Evolutionary conservation across 176 grass and related monocot genomes (phyloP).

Genomic region (Urochloa ruziziensis): DNA sequence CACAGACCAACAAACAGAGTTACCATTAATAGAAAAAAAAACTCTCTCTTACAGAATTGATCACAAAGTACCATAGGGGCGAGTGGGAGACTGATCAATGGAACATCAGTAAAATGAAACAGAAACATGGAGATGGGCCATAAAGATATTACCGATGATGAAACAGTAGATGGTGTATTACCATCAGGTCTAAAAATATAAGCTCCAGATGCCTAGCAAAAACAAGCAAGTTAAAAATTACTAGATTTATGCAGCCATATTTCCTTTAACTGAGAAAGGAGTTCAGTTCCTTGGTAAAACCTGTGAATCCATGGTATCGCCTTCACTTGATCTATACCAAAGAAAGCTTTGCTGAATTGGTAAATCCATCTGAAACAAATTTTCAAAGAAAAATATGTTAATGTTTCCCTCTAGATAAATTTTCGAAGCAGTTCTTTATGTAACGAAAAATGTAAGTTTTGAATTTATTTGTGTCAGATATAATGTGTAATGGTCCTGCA

Average conservation of each 20-base stretch:
- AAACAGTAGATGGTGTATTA: conserved; percentile 46
- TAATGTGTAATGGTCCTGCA: neutral
- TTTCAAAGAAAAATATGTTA: neutral
- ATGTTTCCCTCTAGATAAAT: neutral
- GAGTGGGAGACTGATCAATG: neutral
- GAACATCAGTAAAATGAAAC: neutral
- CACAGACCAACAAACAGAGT: neutral
- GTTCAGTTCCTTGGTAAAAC: conserved; percentile 35
- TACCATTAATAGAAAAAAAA: conserved; percentile 10
- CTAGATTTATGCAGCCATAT: conserved; percentile 4
- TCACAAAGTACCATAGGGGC: neutral
- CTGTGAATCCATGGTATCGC: conserved; percentile 61
- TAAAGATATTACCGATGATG: conserved; percentile 54
- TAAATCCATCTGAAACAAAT: conserved; percentile 65
- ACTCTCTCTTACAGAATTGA: neutral
- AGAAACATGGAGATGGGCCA: neutral
- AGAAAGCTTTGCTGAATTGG: conserved; percentile 78
- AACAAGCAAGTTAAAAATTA: conserved; percentile 1
- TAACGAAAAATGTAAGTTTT: neutral
- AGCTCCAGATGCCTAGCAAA: conserved; percentile 76
- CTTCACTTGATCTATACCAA: conserved; percentile 70
- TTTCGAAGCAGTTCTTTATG: neutral
- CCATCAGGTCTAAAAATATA: conserved; percentile 93
- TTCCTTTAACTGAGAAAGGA: conserved; percentile 1
- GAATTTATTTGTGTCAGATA: neutral